These are phyloP conservation scores for Lactarius sanguifluus DNA, from an alignment of 768 basidiomycete species.

Conservation along the genomic window DNA sequence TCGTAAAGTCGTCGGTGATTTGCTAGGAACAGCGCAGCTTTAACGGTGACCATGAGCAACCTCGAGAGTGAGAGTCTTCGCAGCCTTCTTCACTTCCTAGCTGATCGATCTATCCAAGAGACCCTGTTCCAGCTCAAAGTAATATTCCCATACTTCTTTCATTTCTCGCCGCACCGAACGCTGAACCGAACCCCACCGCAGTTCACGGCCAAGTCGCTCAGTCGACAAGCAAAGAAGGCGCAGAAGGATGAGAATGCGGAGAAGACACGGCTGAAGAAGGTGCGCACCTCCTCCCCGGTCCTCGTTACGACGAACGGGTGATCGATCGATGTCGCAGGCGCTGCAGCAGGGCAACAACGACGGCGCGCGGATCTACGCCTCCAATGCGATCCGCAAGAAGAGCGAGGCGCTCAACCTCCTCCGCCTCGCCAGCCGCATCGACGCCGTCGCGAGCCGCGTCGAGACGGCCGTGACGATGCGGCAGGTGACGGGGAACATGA, in stretches of 20 bases:
- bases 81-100: not conserved
- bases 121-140: constrained; percentile 99
- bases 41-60: constrained; percentile 57
- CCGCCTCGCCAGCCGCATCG: constrained; percentile 85
- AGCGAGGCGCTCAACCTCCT: constrained; percentile 90
- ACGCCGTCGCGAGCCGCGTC: constrained; percentile 94
- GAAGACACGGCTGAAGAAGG: constrained; percentile 93
- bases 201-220: constrained; percentile 98
- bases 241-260: constrained; percentile 92
- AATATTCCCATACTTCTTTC: not conserved
- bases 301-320: not conserved
- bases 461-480: constrained; percentile 99
- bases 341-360: constrained; percentile 96
- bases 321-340: constrained; percentile 53
- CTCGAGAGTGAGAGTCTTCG: constrained; percentile 80
- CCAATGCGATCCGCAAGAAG: constrained; percentile 98
- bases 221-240: constrained; percentile 94
- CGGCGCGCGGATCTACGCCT: constrained; percentile 96
- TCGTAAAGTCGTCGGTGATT: not conserved
- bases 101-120: constrained; percentile 55
- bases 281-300: constrained; percentile 35
- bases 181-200: constrained; percentile 36
- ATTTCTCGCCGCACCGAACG: not conserved
- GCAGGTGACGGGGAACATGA: constrained; percentile 95
- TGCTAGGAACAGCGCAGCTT: not conserved